Evolutionary conservation across 345 rosid species (phyloP).

Genomic region (Camelina laxa): DNA sequence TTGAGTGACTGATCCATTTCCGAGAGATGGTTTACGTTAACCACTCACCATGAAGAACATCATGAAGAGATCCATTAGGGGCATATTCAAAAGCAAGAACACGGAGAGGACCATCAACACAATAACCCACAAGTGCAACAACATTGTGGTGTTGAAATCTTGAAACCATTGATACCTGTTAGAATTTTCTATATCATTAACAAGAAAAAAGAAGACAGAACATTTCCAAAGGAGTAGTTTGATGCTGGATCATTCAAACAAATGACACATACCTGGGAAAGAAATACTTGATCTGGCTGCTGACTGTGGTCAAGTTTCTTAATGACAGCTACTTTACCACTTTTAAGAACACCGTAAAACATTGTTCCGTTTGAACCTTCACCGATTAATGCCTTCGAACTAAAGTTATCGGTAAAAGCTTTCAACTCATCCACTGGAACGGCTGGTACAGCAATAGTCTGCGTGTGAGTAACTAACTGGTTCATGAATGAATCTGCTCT

Average conservation of each 20-base stretch:
- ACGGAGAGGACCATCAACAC: constrained; percentile 79
- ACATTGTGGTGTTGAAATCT: constrained; percentile 76
- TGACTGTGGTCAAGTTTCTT: constrained; percentile 88
- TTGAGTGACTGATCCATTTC: constrained; percentile 15
- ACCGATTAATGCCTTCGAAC: constrained; percentile 68
- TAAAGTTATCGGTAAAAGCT: constrained; percentile 69
- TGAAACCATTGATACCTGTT: constrained; percentile 84
- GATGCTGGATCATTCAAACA: not conserved
- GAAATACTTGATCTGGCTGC: constrained; percentile 86
- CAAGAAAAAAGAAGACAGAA: constrained; percentile 11
- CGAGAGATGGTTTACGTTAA: not conserved
- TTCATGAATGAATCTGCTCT: constrained; percentile 48
- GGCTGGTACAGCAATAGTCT: constrained; percentile 58
- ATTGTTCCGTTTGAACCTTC: constrained; percentile 95
- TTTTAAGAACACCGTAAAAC: constrained; percentile 69
- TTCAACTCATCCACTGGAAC: constrained; percentile 60
- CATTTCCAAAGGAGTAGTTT: constrained; percentile 3
- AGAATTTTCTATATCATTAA: not conserved
- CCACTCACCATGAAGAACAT: constrained; percentile 73
- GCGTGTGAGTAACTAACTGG: constrained; percentile 47
- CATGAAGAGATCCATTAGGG: constrained; percentile 89
- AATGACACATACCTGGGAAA: constrained; percentile 63
- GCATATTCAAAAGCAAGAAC: constrained; percentile 86
- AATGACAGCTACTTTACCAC: constrained; percentile 64
- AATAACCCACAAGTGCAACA: constrained; percentile 74